Base-by-base conservation (phyloP, 352 stramenopile species). In the Albugo candida region DNA sequence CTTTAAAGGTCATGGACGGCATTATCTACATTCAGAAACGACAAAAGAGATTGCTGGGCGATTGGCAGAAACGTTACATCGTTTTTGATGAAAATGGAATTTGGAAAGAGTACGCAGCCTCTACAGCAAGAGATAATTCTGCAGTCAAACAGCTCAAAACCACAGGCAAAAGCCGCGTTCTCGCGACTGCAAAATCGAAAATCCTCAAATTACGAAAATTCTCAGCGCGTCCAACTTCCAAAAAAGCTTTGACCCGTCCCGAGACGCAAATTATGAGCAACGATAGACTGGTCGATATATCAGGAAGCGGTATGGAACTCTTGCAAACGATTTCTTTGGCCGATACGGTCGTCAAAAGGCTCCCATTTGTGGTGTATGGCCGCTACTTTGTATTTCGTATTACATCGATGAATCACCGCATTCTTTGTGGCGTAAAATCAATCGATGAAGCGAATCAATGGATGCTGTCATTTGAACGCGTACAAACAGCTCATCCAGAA, bases 41-140 rank as follows among this genome's bases (percentile, higher is more conserved):
- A 8, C 3, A 31, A 3, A 31, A 31, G 24, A 3, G 24, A 52
- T 55, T 85, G 31, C 60, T 85, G 18, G 64, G 61, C 47, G 59
- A 57, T 49, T 85, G 73, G 73, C 60, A 75, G 52, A 80, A 81
- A 61, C 66, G 68, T 41, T 83, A 85, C 52, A 64, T 77, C 44
- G 63, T 81, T 36, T 58, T 85, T 18, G 59, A 63, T 0, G 49
- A 62, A n/a, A 45, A 55, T n/a, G 66, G 68, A 0, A 43, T 56
- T 41, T 46, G 83, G 5, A 63, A 62, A 10, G 73, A 83, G 54
- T 83, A 75, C 51, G 48, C 59, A 8, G 58, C 62, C 16, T 57
- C 59, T 45, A 40, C 49, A 21, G 47, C 39, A 21, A 54, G 52
- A 49, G 10, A 21, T 47, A 35, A 45, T 42, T 1, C 13, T 20